phyloP scores from a whole-genome alignment of 2,329 filamentous ascomycete genomes.

The Colletotrichum musicola region DNA sequence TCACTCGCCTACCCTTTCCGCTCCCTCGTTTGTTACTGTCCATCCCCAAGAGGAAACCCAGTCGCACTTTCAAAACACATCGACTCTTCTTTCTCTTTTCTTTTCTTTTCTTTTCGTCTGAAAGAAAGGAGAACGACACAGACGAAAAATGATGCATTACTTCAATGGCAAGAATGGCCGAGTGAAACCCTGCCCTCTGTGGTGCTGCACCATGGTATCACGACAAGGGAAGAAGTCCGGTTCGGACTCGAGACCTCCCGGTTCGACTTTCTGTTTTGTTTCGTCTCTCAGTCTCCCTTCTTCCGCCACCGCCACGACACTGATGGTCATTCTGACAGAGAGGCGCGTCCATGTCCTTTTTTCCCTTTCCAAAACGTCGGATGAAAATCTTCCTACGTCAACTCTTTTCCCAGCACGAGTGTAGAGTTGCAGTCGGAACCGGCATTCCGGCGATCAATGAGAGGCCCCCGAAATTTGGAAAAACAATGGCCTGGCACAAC shows the following conservation, averaged over 20 bases:
- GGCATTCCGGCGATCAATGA: too few species aligned
- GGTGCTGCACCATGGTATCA: neutral
- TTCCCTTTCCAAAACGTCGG: conserved; percentile 13
- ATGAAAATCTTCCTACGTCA: conserved; percentile 9
- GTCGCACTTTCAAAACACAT: neutral
- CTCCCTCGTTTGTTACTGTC: neutral
- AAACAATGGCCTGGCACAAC: too few species aligned
- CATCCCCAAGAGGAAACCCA: neutral
- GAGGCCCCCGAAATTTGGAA: too few species aligned
- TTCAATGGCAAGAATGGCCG: conserved; percentile 1
- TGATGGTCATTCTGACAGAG: too few species aligned
- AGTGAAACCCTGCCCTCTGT: neutral
- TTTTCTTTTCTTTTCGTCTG: neutral
- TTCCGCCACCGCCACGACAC: too few species aligned
- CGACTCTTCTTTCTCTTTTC: too few species aligned
- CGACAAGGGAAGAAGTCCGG: neutral
- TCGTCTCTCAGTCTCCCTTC: neutral
- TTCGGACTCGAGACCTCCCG: conserved; percentile 19
- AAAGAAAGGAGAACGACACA: neutral
- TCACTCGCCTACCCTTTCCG: neutral
- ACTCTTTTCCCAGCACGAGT: neutral
- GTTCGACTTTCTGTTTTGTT: conserved; percentile 35
- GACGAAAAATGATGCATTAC: neutral
- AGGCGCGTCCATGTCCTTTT: neutral
- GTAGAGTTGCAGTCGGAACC: neutral